Evolutionary conservation across 179 eudicot species (phyloP).

Genomic region (Spergularia azorica): DNA sequence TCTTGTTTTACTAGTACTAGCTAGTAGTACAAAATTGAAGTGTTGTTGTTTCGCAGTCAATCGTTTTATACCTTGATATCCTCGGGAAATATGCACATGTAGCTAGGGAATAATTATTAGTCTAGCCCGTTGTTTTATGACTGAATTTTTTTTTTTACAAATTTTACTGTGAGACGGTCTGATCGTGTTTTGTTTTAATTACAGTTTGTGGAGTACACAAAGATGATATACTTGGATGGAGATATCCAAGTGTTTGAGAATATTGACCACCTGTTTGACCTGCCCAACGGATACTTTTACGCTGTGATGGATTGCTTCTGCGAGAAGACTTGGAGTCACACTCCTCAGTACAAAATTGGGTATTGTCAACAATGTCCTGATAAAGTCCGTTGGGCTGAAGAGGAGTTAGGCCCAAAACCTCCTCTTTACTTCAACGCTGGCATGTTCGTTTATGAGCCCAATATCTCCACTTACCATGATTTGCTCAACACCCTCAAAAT

Average conservation of each 20-base stretch:
- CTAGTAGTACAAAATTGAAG: too few species aligned
- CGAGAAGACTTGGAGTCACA: constrained; percentile 57
- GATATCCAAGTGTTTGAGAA: constrained; percentile 57
- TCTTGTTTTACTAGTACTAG: too few species aligned
- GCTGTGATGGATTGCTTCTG: constrained; percentile 67
- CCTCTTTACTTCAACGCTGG: constrained; percentile 56
- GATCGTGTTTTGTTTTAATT: background rate
- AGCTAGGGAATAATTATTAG: too few species aligned
- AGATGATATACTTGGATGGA: constrained; percentile 64
- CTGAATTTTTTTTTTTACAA: too few species aligned
- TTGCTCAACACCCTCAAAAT: constrained; percentile 37
- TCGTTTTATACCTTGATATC: too few species aligned
- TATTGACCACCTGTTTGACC: constrained; percentile 52
- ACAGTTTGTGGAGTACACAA: constrained; percentile 62
- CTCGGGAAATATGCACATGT: too few species aligned
- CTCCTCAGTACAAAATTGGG: constrained; percentile 52
- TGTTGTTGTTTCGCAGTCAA: too few species aligned
- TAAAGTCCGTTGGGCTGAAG: constrained; percentile 42
- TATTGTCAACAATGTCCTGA: constrained; percentile 55
- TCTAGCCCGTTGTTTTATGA: too few species aligned
- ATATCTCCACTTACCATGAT: constrained; percentile 39
- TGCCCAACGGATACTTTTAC: constrained; percentile 43
- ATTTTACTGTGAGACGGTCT: background rate
- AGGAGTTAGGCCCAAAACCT: constrained; percentile 42
- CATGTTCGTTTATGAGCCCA: constrained; percentile 57